Evolutionary conservation across 768 basidiomycete genomes (phyloP).

Genomic region (Calocera viscosa): DNA sequence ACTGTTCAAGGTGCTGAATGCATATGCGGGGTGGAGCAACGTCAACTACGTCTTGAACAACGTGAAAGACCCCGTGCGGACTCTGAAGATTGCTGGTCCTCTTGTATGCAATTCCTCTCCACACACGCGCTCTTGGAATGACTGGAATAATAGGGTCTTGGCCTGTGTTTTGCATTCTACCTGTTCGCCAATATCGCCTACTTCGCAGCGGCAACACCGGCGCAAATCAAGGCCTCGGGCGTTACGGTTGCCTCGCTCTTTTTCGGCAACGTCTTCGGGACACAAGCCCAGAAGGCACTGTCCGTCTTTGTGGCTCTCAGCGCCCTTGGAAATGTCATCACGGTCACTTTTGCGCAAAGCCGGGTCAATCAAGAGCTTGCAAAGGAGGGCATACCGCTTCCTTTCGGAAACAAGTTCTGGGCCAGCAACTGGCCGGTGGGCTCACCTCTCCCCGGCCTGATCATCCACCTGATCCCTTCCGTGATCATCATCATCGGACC

Average conservation of each 20-base stretch:
- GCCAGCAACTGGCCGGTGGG: slow-evolving; percentile 52
- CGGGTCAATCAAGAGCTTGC: slow-evolving; percentile 51
- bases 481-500: slow-evolving; percentile 46
- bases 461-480: slow-evolving; percentile 44
- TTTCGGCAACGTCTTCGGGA: slow-evolving; percentile 47
- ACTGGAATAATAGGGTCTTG: slow-evolving; percentile 28
- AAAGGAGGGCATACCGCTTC: slow-evolving; percentile 50
- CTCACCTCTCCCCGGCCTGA: slow-evolving; percentile 43
- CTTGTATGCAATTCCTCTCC: slow-evolving; percentile 21
- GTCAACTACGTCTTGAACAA: slow-evolving; percentile 51
- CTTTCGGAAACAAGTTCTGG: slow-evolving; percentile 48
- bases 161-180: slow-evolving; percentile 42
- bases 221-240: slow-evolving; percentile 37
- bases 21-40: slow-evolving; percentile 42
- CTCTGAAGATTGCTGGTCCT: slow-evolving; percentile 49
- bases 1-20: slow-evolving; percentile 44
- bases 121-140: not conserved
- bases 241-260: slow-evolving; percentile 50
- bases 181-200: slow-evolving; percentile 48
- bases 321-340: slow-evolving; percentile 25
- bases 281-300: slow-evolving; percentile 40
- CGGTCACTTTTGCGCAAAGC: slow-evolving; percentile 36
- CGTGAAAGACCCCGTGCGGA: slow-evolving; percentile 46
- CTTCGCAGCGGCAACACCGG: slow-evolving; percentile 41
- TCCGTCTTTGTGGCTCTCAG: slow-evolving; percentile 47